Base-by-base conservation (phyloP, 2,329 filamentous ascomycete species). In the Colletotrichum nymphaeae region DNA sequence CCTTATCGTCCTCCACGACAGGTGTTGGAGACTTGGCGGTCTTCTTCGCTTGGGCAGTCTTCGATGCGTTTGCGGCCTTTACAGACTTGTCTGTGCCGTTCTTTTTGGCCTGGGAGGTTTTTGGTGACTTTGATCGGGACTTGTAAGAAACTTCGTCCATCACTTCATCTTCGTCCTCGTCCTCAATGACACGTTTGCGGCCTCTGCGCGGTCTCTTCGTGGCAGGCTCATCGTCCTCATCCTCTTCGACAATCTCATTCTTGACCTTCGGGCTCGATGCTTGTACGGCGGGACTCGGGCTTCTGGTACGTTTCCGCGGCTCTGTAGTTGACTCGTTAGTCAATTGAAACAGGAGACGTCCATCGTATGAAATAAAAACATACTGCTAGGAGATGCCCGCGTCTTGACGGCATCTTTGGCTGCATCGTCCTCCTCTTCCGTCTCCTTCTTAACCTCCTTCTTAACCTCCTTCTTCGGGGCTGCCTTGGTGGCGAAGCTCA, bases 401-500 rank as follows among this genome's bases (percentile, higher is more conserved):
- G 85, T 83, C 66, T 85, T 84, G 6, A 78, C 75, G 60, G 76
- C 80, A 53, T 55, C 78, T 64, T 78, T 72, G 60, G 28, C 69
- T 49, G 73, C 77, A 63, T 75, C 77, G 73, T 82, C 80, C 59
- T 80, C 75, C 76, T 83, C 84, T 74, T 26, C 26, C 26, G 26
- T 26, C 26, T 26, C 26, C 26, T 26, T 26, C 26, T 79, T 81
- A 24, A 78, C 49, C 3, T 80, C 75, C 76, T 83, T 84, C 74
- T 79, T 81, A 22, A 78, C 46, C 3, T 81, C 79, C 28, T 76
- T 63, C 72, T 82, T 81, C 62, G 78, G 79, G 26, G 76, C 30
- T 1, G 80, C 76, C 79, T 90, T 91, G 62, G 90, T 91, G 46
- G 91, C 91, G 79, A 97, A 97, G 0, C 93, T 89, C 52, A 97